phyloP scores from a whole-genome alignment of 768 basidiomycete genomes.

The Phaffia australis region DNA sequence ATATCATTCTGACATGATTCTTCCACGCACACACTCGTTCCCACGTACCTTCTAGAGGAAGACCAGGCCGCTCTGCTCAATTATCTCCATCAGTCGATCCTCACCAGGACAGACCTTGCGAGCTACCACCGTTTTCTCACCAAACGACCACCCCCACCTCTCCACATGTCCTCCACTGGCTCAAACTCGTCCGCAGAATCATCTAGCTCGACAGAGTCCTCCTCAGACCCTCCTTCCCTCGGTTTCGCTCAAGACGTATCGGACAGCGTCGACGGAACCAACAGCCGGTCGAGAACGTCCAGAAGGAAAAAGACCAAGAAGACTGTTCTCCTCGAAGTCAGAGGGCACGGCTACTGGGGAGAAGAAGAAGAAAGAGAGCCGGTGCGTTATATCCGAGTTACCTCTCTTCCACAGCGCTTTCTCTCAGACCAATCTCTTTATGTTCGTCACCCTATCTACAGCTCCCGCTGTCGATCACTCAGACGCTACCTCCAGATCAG shows the following conservation, averaged over 20 bases:
- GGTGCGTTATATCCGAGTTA: not conserved
- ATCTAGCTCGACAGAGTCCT: not conserved
- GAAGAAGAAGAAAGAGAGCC: conserved; percentile 23
- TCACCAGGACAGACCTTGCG: conserved; percentile 43
- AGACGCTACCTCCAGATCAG: conserved; percentile 28
- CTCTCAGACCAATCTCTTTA: not conserved
- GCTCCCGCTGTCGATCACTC: conserved; percentile 1
- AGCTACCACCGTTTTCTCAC: conserved; percentile 51
- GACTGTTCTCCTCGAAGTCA: conserved; percentile 16
- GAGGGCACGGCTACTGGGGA: conserved; percentile 26
- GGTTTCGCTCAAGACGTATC: conserved; percentile 1
- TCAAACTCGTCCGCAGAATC: not conserved
- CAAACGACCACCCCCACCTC: not conserved
- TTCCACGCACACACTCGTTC: conserved; percentile 1
- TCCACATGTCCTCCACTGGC: not conserved
- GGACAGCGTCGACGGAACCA: conserved; percentile 31
- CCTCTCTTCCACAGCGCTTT: not conserved
- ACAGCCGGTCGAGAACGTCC: not conserved
- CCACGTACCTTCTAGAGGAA: conserved; percentile 42
- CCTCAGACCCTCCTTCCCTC: not conserved
- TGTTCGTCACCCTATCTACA: not conserved
- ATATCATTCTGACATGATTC: not conserved
- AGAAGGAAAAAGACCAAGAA: not conserved
- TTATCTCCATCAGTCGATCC: conserved; percentile 46
- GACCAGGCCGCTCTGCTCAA: conserved; percentile 26